phyloP scores from a whole-genome alignment of 2,329 filamentous ascomycete species.

The Colletotrichum abscissum region DNA sequence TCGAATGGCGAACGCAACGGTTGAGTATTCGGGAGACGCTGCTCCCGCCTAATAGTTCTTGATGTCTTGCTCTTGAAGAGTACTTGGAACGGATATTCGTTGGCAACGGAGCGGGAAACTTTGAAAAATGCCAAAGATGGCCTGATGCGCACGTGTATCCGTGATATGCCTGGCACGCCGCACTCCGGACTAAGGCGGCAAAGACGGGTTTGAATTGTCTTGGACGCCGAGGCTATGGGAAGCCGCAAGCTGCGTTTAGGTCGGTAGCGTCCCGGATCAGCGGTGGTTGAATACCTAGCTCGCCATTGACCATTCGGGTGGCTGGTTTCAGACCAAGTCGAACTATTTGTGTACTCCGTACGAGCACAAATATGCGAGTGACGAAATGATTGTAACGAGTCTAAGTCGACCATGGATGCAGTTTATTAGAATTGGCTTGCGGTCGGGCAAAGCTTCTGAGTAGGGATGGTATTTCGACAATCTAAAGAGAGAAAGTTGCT shows the following conservation, averaged over 20 bases:
- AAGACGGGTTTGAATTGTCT: not conserved
- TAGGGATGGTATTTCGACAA: not conserved
- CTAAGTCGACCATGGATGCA: not conserved
- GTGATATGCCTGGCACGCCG: not conserved
- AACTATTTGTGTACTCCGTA: not conserved
- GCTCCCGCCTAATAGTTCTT: conserved; percentile 7
- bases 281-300: not conserved
- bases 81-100: not conserved
- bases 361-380: not conserved
- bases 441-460: not conserved
- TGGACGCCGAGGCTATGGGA: not conserved
- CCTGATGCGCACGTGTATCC: conserved; percentile 3
- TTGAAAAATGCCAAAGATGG: conserved; percentile 1
- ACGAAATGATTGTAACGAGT: not conserved
- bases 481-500: not conserved
- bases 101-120: not conserved
- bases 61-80: not conserved
- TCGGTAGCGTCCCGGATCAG: not conserved
- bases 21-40: not conserved
- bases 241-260: conserved; percentile 11
- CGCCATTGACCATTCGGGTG: not conserved
- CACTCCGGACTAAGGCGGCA: not conserved
- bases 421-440: not conserved
- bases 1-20: conserved; percentile 6
- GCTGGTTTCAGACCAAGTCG: conserved; percentile 4